Conservation (phyloP, 2,329 filamentous ascomycete genomes). For the Epichloe hybrida region DNA sequence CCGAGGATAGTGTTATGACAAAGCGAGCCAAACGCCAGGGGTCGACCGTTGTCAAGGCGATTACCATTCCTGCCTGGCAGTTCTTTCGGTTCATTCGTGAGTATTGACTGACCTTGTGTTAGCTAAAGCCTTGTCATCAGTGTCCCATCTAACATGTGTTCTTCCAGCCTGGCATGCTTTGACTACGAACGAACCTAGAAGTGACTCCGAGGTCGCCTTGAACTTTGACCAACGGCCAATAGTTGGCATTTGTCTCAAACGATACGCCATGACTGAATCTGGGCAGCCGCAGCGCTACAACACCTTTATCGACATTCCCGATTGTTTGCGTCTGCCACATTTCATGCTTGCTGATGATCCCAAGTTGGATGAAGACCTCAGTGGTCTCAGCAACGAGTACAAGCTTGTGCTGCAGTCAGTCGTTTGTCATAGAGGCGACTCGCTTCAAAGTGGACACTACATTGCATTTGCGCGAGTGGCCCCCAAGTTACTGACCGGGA, state of each 20-base stretch:
- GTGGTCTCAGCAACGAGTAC: constrained; percentile 73
- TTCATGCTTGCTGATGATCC: constrained; percentile 72
- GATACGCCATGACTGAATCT: constrained; percentile 59
- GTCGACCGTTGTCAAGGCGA: constrained; percentile 55
- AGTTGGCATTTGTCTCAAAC: constrained; percentile 82
- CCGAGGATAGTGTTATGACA: constrained; percentile 27
- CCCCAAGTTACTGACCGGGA: constrained; percentile 46
- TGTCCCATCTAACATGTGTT: neutral
- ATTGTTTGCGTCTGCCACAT: constrained; percentile 66
- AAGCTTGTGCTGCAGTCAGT: constrained; percentile 85
- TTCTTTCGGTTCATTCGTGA: constrained; percentile 87
- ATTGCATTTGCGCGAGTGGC: constrained; percentile 70
- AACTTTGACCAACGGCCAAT: constrained; percentile 80
- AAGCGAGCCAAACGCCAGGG: constrained; percentile 30
- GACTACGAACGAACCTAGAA: constrained; percentile 36
- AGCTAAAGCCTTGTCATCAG: neutral
- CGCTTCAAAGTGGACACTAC: constrained; percentile 83
- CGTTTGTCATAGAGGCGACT: constrained; percentile 80
- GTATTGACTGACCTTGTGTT: constrained; percentile 20
- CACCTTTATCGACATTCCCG: constrained; percentile 82
- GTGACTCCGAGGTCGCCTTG: constrained; percentile 70
- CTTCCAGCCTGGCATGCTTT: constrained; percentile 67
- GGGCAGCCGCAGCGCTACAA: constrained; percentile 59
- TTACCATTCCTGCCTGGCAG: constrained; percentile 94
- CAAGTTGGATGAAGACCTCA: constrained; percentile 39